These are phyloP conservation scores for Pythium aristosporum DNA, from an alignment of 352 stramenopile genomes.

Conservation along the genomic window DNA sequence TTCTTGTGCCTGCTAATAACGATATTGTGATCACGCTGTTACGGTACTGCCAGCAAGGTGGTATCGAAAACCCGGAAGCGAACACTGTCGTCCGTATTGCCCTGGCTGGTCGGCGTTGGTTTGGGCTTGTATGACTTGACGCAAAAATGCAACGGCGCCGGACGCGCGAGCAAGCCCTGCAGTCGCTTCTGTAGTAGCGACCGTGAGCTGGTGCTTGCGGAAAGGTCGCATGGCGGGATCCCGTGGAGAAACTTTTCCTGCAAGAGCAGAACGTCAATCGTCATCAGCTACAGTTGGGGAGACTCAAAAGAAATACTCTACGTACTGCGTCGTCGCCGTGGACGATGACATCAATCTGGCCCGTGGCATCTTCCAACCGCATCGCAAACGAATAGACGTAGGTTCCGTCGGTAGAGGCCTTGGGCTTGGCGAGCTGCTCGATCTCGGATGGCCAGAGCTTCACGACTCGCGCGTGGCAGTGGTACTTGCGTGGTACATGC, in stretches of 20 bases:
- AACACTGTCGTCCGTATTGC: constrained; percentile 25
- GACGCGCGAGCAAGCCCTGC: constrained; percentile 28
- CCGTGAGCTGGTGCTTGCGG: constrained; percentile 47
- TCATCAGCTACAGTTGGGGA: neutral
- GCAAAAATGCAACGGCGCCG: constrained; percentile 48
- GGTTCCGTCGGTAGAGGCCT: constrained; percentile 17
- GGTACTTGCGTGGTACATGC: constrained; percentile 60
- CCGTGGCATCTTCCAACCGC: constrained; percentile 46
- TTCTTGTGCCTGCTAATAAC: neutral
- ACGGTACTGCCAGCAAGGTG: constrained; percentile 26
- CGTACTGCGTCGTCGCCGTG: constrained; percentile 70
- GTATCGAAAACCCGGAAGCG: constrained; percentile 77
- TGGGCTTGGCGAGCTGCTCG: constrained; percentile 50
- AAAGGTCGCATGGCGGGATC: constrained; percentile 66
- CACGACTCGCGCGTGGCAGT: constrained; percentile 48
- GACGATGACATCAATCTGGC: constrained; percentile 61
- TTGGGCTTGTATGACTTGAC: constrained; percentile 64
- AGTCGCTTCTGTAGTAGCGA: constrained; percentile 52
- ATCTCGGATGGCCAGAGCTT: constrained; percentile 51
- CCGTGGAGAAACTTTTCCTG: constrained; percentile 73
- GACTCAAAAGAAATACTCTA: neutral
- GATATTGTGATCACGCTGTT: neutral
- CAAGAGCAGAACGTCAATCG: neutral
- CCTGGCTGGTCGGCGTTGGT: constrained; percentile 11
- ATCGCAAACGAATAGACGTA: constrained; percentile 74